Evolutionary conservation across 331 rosid species (phyloP).

Genomic region (Rosa hybrid): DNA sequence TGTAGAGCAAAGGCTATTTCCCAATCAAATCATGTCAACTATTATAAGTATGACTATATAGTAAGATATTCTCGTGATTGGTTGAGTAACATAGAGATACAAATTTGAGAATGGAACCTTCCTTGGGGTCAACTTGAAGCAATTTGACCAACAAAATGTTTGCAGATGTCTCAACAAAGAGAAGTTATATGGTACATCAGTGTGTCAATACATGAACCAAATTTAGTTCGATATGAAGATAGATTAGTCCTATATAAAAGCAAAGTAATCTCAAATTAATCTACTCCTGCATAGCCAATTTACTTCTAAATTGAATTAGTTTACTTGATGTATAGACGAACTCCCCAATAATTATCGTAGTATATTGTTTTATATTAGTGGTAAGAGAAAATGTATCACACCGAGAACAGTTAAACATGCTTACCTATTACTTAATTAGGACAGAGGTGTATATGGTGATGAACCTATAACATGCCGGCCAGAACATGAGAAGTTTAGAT

Average conservation of each 20-base stretch:
- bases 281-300: not conserved
- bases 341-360: too few species aligned
- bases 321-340: not conserved
- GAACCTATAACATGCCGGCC: not conserved
- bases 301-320: not conserved
- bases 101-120: not conserved
- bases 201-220: too few species aligned
- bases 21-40: not conserved
- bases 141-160: too few species aligned
- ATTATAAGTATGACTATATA: not conserved
- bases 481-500: not conserved
- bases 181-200: too few species aligned
- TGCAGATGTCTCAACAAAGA: too few species aligned
- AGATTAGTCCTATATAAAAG: too few species aligned
- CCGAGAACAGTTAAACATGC: not conserved
- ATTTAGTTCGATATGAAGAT: not conserved
- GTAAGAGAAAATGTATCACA: not conserved
- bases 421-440: not conserved
- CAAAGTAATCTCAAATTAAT: too few species aligned
- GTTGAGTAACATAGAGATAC: not conserved
- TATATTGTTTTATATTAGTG: not conserved
- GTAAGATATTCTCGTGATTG: not conserved
- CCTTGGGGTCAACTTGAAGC: not conserved
- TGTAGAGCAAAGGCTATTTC: not conserved
- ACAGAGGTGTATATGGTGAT: not conserved